Conservation (phyloP, 116 monocot genomes). For the Zostera marina region DNA sequence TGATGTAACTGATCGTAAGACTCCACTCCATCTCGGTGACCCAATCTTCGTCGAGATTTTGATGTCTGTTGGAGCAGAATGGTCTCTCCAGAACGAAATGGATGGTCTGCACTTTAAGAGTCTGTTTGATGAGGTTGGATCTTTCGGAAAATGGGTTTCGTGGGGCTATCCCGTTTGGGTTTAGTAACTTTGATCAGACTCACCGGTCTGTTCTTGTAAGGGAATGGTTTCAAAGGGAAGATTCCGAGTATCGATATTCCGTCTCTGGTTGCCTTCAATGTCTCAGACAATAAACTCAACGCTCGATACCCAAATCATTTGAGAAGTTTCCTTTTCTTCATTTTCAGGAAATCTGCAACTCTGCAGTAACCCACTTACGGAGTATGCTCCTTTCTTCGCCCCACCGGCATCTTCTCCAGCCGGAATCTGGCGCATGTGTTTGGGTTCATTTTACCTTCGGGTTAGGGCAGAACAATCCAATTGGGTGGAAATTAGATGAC, state of each 20-base stretch:
- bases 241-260: constrained; percentile 52
- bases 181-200: constrained; percentile 47
- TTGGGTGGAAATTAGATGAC: too few species aligned
- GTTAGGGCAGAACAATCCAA: too few species aligned
- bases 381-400: constrained; percentile 51
- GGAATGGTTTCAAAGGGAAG: constrained; percentile 44
- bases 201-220: constrained; percentile 29
- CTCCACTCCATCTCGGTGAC: too few species aligned
- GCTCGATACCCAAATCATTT: constrained; percentile 50
- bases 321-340: constrained; percentile 36
- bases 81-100: too few species aligned
- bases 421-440: too few species aligned
- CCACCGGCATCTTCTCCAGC: constrained; percentile 24
- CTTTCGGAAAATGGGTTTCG: constrained; percentile 46
- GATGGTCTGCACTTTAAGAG: too few species aligned
- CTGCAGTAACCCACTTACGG: constrained; percentile 46
- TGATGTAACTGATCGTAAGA: too few species aligned
- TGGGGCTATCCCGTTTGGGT: constrained; percentile 49
- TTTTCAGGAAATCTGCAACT: constrained; percentile 60
- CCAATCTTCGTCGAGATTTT: too few species aligned
- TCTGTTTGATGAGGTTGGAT: constrained; percentile 45
- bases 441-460: too few species aligned
- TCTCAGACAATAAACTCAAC: constrained; percentile 55
- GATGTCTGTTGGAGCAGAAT: too few species aligned
- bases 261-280: constrained; percentile 32